Conservation (phyloP, 148 eudicot species). For the Heliamphora exappendiculata region DNA sequence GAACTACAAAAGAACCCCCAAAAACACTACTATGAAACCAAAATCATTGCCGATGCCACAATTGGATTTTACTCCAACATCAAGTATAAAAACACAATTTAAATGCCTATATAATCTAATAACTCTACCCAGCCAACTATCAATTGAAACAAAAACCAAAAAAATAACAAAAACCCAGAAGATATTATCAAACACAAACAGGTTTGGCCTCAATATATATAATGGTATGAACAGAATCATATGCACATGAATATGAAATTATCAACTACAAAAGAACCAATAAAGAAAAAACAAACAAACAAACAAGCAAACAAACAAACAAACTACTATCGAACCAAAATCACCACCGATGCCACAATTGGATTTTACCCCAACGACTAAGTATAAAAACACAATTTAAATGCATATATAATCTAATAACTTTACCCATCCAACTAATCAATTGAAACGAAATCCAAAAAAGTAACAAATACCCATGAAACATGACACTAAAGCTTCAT, state of each 20-base stretch:
- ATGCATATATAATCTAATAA: too few relatives aligned
- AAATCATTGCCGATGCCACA: neutral
- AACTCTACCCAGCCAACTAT: neutral
- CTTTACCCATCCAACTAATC: neutral
- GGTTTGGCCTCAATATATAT: too few relatives aligned
- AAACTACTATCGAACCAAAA: neutral
- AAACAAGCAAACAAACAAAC: too few relatives aligned
- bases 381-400: neutral
- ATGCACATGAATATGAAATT: neutral
- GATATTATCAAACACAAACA: too few relatives aligned
- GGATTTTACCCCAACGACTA: neutral
- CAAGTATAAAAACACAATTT: neutral
- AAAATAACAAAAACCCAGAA: neutral
- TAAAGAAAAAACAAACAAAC: too few relatives aligned
- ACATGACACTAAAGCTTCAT: neutral
- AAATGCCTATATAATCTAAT: too few relatives aligned
- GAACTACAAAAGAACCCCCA: neutral
- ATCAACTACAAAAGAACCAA: neutral
- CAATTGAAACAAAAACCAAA: neutral
- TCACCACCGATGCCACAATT: neutral
- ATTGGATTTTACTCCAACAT: neutral
- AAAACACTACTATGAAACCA: neutral
- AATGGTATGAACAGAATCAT: too few relatives aligned
- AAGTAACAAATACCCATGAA: neutral
- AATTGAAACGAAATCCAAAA: neutral